Evolutionary conservation across 257 asterid species (phyloP).

Genomic region (Scutellaria barbata): DNA sequence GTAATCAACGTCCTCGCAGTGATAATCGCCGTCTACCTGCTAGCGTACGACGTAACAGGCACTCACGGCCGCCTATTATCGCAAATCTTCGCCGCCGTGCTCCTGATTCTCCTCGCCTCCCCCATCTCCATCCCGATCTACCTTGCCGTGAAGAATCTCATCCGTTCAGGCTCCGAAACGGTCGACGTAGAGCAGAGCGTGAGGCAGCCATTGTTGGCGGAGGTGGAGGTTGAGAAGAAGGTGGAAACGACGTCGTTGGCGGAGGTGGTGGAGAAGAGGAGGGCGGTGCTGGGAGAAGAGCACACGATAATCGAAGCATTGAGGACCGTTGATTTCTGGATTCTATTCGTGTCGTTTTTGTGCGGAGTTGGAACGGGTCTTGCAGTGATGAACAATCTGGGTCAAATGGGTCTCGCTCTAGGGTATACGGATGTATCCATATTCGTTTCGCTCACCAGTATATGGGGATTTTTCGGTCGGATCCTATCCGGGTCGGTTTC

Average conservation of each 20-base stretch:
- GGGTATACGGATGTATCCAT: constrained; percentile 91
- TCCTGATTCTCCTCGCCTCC: constrained; percentile 62
- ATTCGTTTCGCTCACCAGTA: constrained; percentile 88
- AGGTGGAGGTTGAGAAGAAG: constrained; percentile 31
- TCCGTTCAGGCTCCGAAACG: constrained; percentile 38
- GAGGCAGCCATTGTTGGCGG: constrained; percentile 49
- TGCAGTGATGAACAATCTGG: constrained; percentile 89
- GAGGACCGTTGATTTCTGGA: constrained; percentile 74
- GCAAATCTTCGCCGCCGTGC: constrained; percentile 65
- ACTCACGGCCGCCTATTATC: constrained; percentile 60
- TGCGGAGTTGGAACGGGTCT: constrained; percentile 98
- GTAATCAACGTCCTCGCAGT: constrained; percentile 76
- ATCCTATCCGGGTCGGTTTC: constrained; percentile 86
- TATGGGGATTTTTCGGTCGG: constrained; percentile 97
- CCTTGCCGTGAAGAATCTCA: constrained; percentile 36
- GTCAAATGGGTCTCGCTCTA: constrained; percentile 92
- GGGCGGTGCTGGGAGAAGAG: constrained; percentile 79
- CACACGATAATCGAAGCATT: constrained; percentile 76
- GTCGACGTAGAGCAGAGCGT: constrained; percentile 48
- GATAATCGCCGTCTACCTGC: constrained; percentile 66
- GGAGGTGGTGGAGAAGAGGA: constrained; percentile 33
- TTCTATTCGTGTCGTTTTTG: constrained; percentile 73
- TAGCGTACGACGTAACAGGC: constrained; percentile 72
- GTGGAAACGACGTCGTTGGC: constrained; percentile 26
- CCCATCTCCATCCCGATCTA: constrained; percentile 76